Conservation (phyloP, 148 eudicot genomes). For the Linanthus parryae region DNA sequence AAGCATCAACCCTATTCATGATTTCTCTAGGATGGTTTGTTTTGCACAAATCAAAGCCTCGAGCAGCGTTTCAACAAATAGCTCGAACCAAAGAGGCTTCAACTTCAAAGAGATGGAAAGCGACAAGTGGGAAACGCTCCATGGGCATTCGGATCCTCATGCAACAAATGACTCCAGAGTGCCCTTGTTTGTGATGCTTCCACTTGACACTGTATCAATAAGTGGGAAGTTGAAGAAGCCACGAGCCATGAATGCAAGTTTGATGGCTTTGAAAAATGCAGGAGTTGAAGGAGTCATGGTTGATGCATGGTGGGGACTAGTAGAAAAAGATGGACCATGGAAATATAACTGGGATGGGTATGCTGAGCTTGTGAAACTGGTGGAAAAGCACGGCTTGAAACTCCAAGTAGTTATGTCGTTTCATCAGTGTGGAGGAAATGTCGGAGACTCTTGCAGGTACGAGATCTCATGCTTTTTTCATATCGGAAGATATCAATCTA, state of each 20-base stretch:
- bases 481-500: too few relatives aligned
- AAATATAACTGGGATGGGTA: slow-evolving; percentile 87
- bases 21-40: slow-evolving; percentile 41
- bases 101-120: slow-evolving; percentile 20
- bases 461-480: too few relatives aligned
- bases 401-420: slow-evolving; percentile 95
- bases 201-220: slow-evolving; percentile 60
- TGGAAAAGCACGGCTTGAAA: slow-evolving; percentile 68
- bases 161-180: slow-evolving; percentile 34
- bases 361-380: slow-evolving; percentile 76
- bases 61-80: slow-evolving; percentile 26
- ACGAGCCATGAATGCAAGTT: slow-evolving; percentile 81
- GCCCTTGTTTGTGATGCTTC: slow-evolving; percentile 86
- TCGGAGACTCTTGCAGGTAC: slow-evolving; percentile 98
- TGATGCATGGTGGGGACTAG: slow-evolving; percentile 92
- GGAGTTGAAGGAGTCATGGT: slow-evolving; percentile 95
- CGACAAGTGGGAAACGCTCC: slow-evolving; percentile 44
- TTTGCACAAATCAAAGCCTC: slow-evolving; percentile 39
- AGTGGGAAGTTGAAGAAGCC: slow-evolving; percentile 61
- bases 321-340: slow-evolving; percentile 89
- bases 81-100: slow-evolving; percentile 17
- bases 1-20: slow-evolving; percentile 37
- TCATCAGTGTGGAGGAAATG: slow-evolving; percentile 96
- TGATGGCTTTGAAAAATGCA: slow-evolving; percentile 78
- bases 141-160: slow-evolving; percentile 29